phyloP scores from a whole-genome alignment of 2,329 filamentous ascomycete species.

The Stachybotrys elegans region DNA sequence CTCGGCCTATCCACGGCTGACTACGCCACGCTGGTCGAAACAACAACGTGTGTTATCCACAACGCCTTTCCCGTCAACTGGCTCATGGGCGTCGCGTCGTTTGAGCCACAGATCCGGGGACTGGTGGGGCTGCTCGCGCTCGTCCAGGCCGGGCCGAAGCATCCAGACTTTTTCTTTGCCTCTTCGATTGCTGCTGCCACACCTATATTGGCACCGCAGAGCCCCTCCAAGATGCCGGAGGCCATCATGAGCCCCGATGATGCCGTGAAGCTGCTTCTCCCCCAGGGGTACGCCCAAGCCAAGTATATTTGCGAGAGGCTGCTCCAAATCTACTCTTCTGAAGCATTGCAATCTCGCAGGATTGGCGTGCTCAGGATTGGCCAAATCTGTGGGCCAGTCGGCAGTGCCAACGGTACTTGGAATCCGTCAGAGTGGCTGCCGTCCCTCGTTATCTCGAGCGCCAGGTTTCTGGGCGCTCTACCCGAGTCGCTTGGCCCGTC shows the following conservation, averaged over 20 bases:
- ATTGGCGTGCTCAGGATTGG: background rate
- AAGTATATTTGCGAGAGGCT: background rate
- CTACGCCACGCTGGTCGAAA: slow-evolving; percentile 29
- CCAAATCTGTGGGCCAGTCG: background rate
- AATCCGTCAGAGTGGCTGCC: background rate
- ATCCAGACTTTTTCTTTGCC: background rate
- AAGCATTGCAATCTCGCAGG: too few species aligned
- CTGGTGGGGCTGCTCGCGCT: background rate
- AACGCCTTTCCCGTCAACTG: slow-evolving; percentile 48
- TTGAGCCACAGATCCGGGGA: slow-evolving; percentile 41
- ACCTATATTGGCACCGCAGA: too few species aligned
- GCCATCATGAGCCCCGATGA: background rate
- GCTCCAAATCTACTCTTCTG: background rate
- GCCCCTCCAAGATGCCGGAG: background rate
- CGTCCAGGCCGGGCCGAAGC: background rate
- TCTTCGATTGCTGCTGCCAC: background rate
- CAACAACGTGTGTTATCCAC: slow-evolving; percentile 44
- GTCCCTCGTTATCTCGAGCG: background rate
- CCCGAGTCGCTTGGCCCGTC: background rate
- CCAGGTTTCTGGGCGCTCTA: background rate
- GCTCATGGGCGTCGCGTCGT: slow-evolving; percentile 42
- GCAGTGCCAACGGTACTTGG: background rate
- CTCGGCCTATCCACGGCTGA: background rate
- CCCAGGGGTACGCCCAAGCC: background rate
- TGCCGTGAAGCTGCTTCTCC: background rate